Evolutionary conservation across 73 alveolate genomes (phyloP), one percentile per base, ranked within the genome.

Genomic region (Paramecium biaurelia): DNA sequence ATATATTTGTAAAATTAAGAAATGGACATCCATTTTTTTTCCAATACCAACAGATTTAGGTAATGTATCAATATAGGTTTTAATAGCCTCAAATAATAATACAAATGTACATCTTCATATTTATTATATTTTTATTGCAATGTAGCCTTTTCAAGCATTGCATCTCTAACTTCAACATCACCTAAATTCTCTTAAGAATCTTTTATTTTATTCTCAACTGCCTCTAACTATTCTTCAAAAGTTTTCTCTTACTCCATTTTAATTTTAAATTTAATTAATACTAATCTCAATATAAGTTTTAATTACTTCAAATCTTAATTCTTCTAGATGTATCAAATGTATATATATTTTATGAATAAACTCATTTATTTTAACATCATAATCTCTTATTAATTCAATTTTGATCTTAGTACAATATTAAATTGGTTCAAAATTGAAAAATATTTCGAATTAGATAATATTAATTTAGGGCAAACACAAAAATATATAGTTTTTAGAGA

Each of bases 151-250:
- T 95, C 98, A 12, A 95, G 90, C 68, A 94, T 93, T 21, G 96
- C 97, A 86, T 95, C 98, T 92, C 98, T 95, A 43, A 93, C 93
- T 59, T 93, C 98, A 21, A 95, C 92, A 47, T 95, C 98, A 30
- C 95, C 98, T 70, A 63, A 67, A 37, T 79, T 56, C 23, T 94
- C 94, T 90, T 93, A 76, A 45, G 90, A 92, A 23, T 95, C 98
- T 57, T 93, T 92, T 43, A 93, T 92, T 92, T 92, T 93, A 34
- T 53, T 93, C 24, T 93, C 96, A 30, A 76, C 85, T 45, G 92
- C 79, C 86, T 95, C 88, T 57, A 95, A 58, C 85, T 95, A 86
- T 76, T 92, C 92, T 72, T 95, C 95, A 58, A 93, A 72, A n/a
- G 86, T 72, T 21, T 32, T 38, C 21, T 72, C 86, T 38, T 72